These are phyloP conservation scores for Neofusicoccum sp. DNA, from an alignment of 2,329 filamentous ascomycete genomes.

Conservation along the genomic window DNA sequence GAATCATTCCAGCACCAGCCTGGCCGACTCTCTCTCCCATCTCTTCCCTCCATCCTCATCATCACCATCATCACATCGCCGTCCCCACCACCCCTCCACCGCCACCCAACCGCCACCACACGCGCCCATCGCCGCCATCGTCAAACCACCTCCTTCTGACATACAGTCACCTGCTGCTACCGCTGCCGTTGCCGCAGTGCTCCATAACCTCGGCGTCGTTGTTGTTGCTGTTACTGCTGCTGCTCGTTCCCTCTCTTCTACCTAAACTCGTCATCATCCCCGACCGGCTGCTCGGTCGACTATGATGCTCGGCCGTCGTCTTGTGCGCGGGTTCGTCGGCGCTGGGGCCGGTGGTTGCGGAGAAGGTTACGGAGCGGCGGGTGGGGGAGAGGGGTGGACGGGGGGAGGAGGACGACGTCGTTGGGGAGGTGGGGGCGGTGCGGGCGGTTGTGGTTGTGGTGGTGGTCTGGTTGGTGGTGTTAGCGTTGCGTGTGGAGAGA, in stretches of 20 bases:
- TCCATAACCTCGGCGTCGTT: not conserved
- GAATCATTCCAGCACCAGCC: not conserved
- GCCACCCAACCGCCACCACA: not conserved
- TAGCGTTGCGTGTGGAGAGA: not conserved
- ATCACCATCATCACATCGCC: not conserved
- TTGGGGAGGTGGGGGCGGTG: too few relatives aligned
- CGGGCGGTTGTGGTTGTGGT: not conserved
- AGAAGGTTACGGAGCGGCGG: slow-evolving; percentile 8
- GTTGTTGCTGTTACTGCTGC: not conserved
- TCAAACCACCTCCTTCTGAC: not conserved
- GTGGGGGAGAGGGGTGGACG: not conserved
- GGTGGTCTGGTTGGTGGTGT: not conserved
- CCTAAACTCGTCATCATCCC: too few relatives aligned
- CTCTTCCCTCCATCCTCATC: not conserved
- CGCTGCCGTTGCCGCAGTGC: not conserved
- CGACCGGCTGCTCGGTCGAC: not conserved
- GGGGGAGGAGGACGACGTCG: not conserved
- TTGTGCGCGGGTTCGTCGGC: not conserved
- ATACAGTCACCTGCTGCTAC: not conserved
- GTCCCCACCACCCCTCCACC: not conserved
- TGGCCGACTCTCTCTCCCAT: not conserved
- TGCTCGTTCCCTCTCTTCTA: too few relatives aligned
- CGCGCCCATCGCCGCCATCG: not conserved
- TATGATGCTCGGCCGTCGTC: slow-evolving; percentile 5
- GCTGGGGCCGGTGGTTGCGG: not conserved